These are phyloP conservation scores for Erodium moschatum DNA, from an alignment of 441 rosid genomes.

Conservation along the genomic window DNA sequence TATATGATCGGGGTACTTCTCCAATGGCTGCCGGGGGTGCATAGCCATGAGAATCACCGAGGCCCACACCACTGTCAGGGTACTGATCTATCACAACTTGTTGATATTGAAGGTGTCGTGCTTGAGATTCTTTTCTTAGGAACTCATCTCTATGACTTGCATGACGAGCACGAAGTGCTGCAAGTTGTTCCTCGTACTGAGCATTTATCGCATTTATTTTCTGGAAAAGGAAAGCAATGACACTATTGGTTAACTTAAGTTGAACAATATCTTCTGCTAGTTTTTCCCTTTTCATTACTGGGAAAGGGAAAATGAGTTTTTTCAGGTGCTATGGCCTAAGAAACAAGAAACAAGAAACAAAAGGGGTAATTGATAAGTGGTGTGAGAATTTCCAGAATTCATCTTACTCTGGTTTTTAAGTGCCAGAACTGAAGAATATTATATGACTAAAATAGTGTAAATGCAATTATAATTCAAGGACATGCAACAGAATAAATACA, in stretches of 20 bases:
- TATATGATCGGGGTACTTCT: conserved; percentile 44
- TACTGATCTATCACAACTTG: conserved; percentile 38
- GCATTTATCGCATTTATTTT: conserved; percentile 54
- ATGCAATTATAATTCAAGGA: neutral
- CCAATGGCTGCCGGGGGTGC: conserved; percentile 36
- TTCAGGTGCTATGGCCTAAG: neutral
- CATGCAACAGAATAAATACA: neutral
- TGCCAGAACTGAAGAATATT: neutral
- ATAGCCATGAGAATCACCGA: conserved; percentile 40
- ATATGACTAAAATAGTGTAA: neutral
- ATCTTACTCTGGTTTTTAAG: neutral
- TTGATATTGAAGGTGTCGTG: conserved; percentile 52
- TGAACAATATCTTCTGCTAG: neutral
- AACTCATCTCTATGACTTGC: conserved; percentile 60
- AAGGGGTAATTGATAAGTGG: too few relatives aligned
- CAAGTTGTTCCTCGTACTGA: conserved; percentile 58
- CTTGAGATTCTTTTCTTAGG: conserved; percentile 51
- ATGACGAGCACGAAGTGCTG: conserved; percentile 50
- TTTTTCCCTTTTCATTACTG: neutral
- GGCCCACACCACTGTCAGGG: conserved; percentile 32
- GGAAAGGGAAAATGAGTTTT: neutral
- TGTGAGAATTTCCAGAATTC: too few relatives aligned
- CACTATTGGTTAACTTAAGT: neutral
- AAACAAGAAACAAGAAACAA: neutral
- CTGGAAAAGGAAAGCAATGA: conserved; percentile 30